These are phyloP conservation scores for Macrotyloma uniflorum DNA, from an alignment of 306 rosid genomes.

Conservation along the genomic window DNA sequence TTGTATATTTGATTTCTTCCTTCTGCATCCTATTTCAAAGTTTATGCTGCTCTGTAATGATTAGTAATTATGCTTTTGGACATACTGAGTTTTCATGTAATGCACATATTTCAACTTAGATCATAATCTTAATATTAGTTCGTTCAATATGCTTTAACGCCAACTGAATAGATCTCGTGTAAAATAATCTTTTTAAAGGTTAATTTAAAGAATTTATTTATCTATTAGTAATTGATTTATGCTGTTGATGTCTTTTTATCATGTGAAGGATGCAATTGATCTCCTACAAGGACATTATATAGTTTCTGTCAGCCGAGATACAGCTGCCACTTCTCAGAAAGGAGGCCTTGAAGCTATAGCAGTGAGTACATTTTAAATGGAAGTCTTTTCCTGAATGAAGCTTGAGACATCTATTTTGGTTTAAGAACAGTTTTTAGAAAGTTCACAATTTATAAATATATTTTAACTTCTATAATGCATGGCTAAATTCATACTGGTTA, in stretches of 20 bases:
- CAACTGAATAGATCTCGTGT: conserved; percentile 18
- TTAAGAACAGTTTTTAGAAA: conserved; percentile 6
- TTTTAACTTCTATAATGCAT: conserved; percentile 11
- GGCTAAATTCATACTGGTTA: conserved; percentile 23
- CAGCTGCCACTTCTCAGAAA: conserved; percentile 69
- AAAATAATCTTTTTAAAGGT: conserved; percentile 3
- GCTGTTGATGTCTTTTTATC: conserved; percentile 29
- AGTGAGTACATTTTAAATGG: conserved; percentile 60
- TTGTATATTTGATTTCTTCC: conserved; percentile 23
- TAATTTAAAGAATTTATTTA: background rate
- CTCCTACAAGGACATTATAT: conserved; percentile 98
- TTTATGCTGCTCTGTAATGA: conserved; percentile 14
- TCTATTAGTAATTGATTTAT: conserved; percentile 23
- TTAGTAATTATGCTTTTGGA: conserved; percentile 16
- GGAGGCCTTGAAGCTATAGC: conserved; percentile 94
- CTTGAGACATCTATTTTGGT: conserved; percentile 33
- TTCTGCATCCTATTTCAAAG: conserved; percentile 26
- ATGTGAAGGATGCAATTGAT: conserved; percentile 91
- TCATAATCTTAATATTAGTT: conserved; percentile 15
- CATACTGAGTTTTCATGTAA: conserved; percentile 23
- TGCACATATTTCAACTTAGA: conserved; percentile 1
- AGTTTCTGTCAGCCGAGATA: conserved; percentile 77
- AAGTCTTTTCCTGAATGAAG: conserved; percentile 12
- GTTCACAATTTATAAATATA: conserved; percentile 18
- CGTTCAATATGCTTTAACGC: conserved; percentile 9